Conservation (phyloP, 1,284 basidiomycete genomes). For the Rhodotorula glutinis region DNA sequence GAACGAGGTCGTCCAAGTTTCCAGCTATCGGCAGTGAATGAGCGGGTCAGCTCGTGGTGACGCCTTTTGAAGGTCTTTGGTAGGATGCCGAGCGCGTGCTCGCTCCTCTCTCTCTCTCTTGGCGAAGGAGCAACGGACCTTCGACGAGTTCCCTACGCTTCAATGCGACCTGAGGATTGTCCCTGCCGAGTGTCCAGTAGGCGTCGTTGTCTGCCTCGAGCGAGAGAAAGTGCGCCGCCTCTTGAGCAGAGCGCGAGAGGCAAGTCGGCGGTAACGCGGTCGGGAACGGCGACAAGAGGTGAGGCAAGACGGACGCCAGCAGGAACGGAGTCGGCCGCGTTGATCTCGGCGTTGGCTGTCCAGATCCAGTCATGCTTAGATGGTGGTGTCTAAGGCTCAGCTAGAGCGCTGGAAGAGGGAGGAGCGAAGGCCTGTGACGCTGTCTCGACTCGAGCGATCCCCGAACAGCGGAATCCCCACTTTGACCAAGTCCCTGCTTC, state of each 20-base stretch:
- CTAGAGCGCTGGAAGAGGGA: no score
- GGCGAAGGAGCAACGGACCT: background rate
- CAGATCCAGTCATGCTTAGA: background rate
- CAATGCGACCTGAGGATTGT: background rate
- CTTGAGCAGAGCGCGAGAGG: slow-evolving; percentile 3
- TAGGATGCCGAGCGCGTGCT: no score
- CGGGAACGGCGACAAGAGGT: slow-evolving; percentile 18
- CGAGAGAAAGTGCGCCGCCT: slow-evolving; percentile 25
- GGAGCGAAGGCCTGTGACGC: no score
- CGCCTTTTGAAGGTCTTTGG: no score
- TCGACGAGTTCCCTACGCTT: slow-evolving; percentile 18
- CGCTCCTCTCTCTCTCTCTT: no score
- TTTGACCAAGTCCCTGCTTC: no score
- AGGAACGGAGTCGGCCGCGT: slow-evolving; percentile 14
- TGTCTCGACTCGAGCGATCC: no score
- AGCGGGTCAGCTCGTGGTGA: background rate
- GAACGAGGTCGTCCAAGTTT: slow-evolving; percentile 5
- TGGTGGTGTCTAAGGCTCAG: background rate
- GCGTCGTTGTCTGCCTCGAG: slow-evolving; percentile 7
- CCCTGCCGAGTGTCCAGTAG: slow-evolving; percentile 16
- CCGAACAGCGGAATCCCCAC: no score
- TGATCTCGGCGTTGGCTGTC: background rate
- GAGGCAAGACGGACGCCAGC: slow-evolving; percentile 8
- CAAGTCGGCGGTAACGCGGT: background rate
- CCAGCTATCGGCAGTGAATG: slow-evolving; percentile 1